Evolutionary conservation across 768 basidiomycete genomes (phyloP), one percentile per base, ranked within the genome.

Genomic region (Hydnum rufescens): DNA sequence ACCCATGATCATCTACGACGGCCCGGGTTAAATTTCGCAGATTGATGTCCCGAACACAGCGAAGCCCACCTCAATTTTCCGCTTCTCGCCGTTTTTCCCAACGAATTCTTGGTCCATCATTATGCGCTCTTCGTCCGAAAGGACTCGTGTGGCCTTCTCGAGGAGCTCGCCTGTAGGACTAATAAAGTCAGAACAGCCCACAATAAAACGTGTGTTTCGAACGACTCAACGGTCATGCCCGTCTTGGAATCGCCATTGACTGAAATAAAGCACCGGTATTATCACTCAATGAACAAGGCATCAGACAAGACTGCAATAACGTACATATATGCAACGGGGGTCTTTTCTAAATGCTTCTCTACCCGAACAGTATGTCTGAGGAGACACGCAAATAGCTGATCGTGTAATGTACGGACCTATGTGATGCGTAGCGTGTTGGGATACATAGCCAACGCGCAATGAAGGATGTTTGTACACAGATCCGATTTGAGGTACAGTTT

Each of bases 171-270:
- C 82, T 86, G 54, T 42, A 49, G 55, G 53, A 55, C 39, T 52
- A 46, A 51, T 34, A 53, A 52, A 42, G 49, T 36, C 55, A 19
- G 44, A 47, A 13, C 26, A 16, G 44, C 25, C 8, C 8, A 47
- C 57, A 55, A 43, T 31, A 57, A 42, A 58, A 18, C 32, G 6
- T 50, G 25, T 23, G 26, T 50, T 18, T 30, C 30, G n/a, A n/a
- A n/a, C n/a, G 16, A 71, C 78, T 58, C 64, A n/a, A 84, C 89
- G 83, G 72, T 97, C 92, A 66, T 93, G 84, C 48, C 92, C 93
- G 65, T 95, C 92, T 64, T 96, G 92, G 77, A 90, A 97, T 60
- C 92, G 83, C 92, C 92, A 97, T 68, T 95, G 89, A 60, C 63
- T 66, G 55, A 26, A 36, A 25, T 8, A 39, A 28, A 23, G 42